Conservation (phyloP, 331 rosid species). For the Arachis monticola region DNA sequence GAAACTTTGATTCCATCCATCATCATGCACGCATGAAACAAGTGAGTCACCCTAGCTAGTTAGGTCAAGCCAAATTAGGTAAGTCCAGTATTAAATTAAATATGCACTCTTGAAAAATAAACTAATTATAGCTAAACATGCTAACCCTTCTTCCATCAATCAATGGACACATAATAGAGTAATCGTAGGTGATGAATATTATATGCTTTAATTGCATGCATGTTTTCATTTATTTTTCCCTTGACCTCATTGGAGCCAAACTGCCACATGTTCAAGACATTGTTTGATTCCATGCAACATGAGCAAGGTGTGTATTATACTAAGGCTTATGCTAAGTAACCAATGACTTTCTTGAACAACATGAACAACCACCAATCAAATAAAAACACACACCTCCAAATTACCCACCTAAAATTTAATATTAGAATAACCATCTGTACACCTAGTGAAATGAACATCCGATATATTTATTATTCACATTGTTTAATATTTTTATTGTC, state of each 20-base stretch:
- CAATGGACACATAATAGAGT: not conserved
- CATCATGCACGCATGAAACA: not conserved
- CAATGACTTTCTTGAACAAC: too few species aligned
- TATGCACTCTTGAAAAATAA: not conserved
- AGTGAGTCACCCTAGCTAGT: not conserved
- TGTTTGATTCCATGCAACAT: not conserved
- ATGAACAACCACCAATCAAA: too few species aligned
- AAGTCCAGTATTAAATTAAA: conserved; percentile 5
- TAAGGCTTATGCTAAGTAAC: not conserved
- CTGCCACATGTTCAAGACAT: not conserved
- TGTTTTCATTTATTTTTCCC: conserved; percentile 12
- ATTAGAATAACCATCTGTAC: not conserved
- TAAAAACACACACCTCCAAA: too few species aligned
- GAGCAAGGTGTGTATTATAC: not conserved
- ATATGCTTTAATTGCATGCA: not conserved
- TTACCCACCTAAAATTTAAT: too few species aligned
- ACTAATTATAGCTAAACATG: not conserved
- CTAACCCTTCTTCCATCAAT: not conserved
- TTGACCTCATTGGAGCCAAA: conserved; percentile 14
- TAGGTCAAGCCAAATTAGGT: not conserved
- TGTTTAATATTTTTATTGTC: too few species aligned
- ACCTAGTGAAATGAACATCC: too few species aligned
- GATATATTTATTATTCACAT: too few species aligned
- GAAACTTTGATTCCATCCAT: too few species aligned
- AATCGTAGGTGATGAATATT: not conserved